These are phyloP conservation scores for Fusarium illudens DNA, from an alignment of 2,329 filamentous ascomycete species.

Conservation along the genomic window DNA sequence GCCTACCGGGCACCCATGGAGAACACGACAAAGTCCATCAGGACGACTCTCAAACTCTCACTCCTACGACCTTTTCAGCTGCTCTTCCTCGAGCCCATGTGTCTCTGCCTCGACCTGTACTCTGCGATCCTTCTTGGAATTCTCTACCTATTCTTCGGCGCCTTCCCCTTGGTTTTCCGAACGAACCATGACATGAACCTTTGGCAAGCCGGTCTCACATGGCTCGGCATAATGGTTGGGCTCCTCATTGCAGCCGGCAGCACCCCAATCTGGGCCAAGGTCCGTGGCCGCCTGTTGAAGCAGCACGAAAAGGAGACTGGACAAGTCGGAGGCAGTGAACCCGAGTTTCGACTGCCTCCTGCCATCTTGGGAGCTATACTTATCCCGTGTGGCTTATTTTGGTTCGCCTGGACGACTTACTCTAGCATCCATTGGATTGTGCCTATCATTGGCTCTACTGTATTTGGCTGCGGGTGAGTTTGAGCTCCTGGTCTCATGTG, in stretches of 20 bases:
- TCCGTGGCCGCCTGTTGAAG: constrained; percentile 1
- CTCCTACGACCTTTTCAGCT: constrained; percentile 75
- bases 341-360: constrained; percentile 20
- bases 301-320: constrained; percentile 21
- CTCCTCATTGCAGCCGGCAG: not conserved
- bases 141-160: constrained; percentile 85
- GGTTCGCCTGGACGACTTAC: constrained; percentile 31
- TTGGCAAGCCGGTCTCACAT: constrained; percentile 56
- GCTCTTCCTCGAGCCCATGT: constrained; percentile 81
- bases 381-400: constrained; percentile 25
- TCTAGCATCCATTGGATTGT: constrained; percentile 25
- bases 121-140: constrained; percentile 84
- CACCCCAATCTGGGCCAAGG: constrained; percentile 23
- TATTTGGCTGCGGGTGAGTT: constrained; percentile 34
- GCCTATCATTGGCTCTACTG: constrained; percentile 20
- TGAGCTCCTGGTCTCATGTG: not conserved
- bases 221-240: constrained; percentile 26
- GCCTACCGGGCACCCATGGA: constrained; percentile 18
- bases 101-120: constrained; percentile 77
- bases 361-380: constrained; percentile 21
- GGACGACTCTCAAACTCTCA: constrained; percentile 43
- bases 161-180: constrained; percentile 80
- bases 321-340: constrained; percentile 10
- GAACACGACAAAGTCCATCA: not conserved
- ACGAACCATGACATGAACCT: constrained; percentile 76